These are phyloP conservation scores for Metarhizium anisopliae DNA, from an alignment of 2,329 filamentous ascomycete genomes.

Conservation along the genomic window DNA sequence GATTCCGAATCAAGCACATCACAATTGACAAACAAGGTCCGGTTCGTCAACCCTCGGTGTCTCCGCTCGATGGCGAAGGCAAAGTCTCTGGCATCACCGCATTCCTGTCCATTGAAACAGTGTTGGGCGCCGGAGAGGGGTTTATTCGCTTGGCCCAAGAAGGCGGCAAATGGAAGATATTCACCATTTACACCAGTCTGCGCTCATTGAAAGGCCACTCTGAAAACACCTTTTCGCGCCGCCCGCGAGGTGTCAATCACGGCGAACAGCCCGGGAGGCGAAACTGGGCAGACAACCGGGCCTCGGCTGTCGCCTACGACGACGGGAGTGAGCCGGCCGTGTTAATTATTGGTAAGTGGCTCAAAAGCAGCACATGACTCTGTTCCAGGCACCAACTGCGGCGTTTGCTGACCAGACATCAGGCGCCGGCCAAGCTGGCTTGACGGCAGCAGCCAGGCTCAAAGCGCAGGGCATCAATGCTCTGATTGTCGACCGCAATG, in stretches of 20 bases:
- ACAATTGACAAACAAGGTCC: slow-evolving; percentile 35
- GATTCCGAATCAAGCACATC: slow-evolving; percentile 33
- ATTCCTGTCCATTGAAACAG: slow-evolving; percentile 45
- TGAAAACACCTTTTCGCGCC: slow-evolving; percentile 34
- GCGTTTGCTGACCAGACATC: background rate
- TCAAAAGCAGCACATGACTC: too few relatives aligned
- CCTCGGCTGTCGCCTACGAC: slow-evolving; percentile 35
- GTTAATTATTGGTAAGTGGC: slow-evolving; percentile 47
- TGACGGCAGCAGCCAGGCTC: slow-evolving; percentile 48
- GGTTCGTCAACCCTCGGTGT: slow-evolving; percentile 32
- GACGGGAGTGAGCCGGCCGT: slow-evolving; percentile 44
- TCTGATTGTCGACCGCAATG: slow-evolving; percentile 50
- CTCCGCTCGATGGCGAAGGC: slow-evolving; percentile 39
- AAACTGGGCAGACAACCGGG: slow-evolving; percentile 52
- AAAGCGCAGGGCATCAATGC: slow-evolving; percentile 48
- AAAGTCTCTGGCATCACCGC: slow-evolving; percentile 44
- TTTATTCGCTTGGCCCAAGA: slow-evolving; percentile 41
- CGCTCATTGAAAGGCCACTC: slow-evolving; percentile 43
- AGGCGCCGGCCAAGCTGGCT: slow-evolving; percentile 53
- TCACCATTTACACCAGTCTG: slow-evolving; percentile 53
- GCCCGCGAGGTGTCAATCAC: slow-evolving; percentile 48
- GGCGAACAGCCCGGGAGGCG: slow-evolving; percentile 39
- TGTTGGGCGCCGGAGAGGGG: slow-evolving; percentile 46
- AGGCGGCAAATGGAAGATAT: slow-evolving; percentile 47
- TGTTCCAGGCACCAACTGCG: too few relatives aligned